Conservation (phyloP, 2,329 filamentous ascomycete genomes). For the Ambrosiella xylebori region DNA sequence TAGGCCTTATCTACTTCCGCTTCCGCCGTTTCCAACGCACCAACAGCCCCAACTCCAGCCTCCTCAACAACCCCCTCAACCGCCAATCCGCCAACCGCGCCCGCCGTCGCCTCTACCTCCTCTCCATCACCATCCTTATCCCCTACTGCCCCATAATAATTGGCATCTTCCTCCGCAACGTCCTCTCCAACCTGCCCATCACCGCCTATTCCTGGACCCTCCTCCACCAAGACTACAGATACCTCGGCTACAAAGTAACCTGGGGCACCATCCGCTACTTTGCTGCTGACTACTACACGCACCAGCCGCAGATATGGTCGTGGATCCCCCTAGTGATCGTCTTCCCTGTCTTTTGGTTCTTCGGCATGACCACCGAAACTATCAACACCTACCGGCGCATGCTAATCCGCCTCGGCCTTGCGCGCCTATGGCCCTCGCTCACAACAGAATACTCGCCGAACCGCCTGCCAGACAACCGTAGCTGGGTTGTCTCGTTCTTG, state of each 20-base stretch:
- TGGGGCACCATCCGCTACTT: constrained; percentile 31
- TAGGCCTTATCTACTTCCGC: constrained; percentile 23
- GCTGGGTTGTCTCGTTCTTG: constrained; percentile 7
- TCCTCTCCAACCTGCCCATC: constrained; percentile 19
- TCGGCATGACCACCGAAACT: constrained; percentile 37
- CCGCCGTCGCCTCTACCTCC: constrained; percentile 35
- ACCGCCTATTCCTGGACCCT: constrained; percentile 24
- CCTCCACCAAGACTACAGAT: constrained; percentile 22
- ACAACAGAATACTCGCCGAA: constrained; percentile 24
- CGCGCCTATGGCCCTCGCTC: constrained; percentile 26
- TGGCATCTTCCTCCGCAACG: constrained; percentile 25
- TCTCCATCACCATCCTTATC: constrained; percentile 33
- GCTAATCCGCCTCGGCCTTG: constrained; percentile 26
- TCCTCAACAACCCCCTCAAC: constrained; percentile 7
- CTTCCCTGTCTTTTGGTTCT: constrained; percentile 34
- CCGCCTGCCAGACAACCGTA: background rate
- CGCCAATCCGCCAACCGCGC: constrained; percentile 23
- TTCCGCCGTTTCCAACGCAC: constrained; percentile 29
- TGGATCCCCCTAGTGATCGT: constrained; percentile 33
- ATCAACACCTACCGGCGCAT: constrained; percentile 29
- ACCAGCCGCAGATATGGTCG: constrained; percentile 26
- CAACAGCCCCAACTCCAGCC: constrained; percentile 23
- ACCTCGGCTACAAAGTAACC: constrained; percentile 20
- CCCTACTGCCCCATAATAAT: constrained; percentile 33
- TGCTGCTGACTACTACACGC: constrained; percentile 26